These are phyloP conservation scores for Ophiosphaerella korrae DNA, from an alignment of 2,329 filamentous ascomycete genomes.

Conservation along the genomic window DNA sequence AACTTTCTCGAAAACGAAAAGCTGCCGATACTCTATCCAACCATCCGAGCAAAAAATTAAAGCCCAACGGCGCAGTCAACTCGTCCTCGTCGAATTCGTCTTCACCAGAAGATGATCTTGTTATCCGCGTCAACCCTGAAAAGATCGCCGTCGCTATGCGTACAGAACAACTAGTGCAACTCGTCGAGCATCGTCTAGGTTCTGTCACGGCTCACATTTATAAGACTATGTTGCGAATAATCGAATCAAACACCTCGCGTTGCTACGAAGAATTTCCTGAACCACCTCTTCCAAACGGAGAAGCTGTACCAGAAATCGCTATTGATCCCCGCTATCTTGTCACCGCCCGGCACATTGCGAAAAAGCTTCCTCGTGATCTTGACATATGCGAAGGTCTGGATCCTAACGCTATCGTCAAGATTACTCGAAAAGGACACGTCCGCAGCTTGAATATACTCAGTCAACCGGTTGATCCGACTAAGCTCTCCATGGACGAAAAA, in stretches of 20 bases:
- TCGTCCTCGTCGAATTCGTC: conserved; percentile 10
- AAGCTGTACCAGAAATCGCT: conserved; percentile 39
- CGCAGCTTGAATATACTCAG: conserved; percentile 25
- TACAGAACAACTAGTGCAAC: conserved; percentile 75
- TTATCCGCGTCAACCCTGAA: conserved; percentile 82
- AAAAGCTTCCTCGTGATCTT: conserved; percentile 47
- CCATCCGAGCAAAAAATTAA: conserved; percentile 39
- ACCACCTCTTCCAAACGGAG: conserved; percentile 21
- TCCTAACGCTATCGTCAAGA: conserved; percentile 31
- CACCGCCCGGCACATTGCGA: conserved; percentile 49
- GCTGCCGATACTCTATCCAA: conserved; percentile 21
- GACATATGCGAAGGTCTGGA: conserved; percentile 48
- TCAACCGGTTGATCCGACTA: conserved; percentile 32
- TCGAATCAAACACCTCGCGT: conserved; percentile 71
- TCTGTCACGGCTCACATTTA: conserved; percentile 79
- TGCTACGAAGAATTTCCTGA: conserved; percentile 64
- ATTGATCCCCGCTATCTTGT: conserved; percentile 42
- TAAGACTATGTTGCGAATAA: conserved; percentile 68
- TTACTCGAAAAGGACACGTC: conserved; percentile 30
- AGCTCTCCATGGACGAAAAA: conserved; percentile 29
- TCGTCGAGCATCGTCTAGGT: conserved; percentile 73
- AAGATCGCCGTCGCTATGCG: conserved; percentile 83
- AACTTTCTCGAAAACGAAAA: conserved; percentile 27
- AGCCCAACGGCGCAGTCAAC: conserved; percentile 30
- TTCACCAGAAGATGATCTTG: conserved; percentile 65